These are phyloP conservation scores for Huiozyma naganishii DNA, from an alignment of 805 yeast genomes.

Conservation along the genomic window DNA sequence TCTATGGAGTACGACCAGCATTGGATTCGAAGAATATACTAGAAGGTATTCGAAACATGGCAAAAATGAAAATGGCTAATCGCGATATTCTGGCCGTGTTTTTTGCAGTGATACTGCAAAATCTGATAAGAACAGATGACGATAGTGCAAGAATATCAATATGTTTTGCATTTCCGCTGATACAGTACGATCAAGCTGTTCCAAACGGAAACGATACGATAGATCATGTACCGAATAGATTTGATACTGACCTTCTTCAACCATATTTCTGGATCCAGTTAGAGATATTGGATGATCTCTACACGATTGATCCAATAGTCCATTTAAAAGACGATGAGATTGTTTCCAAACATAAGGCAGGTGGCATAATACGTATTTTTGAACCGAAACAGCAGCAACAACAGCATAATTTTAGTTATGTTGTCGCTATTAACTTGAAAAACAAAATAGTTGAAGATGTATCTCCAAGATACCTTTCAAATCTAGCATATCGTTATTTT, in stretches of 20 bases:
- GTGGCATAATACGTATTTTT: neutral
- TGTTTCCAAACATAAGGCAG: conserved; percentile 3
- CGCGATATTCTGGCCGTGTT: conserved; percentile 17
- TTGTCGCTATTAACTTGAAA: conserved; percentile 8
- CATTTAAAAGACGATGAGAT: conserved; percentile 10
- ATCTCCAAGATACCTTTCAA: conserved; percentile 16
- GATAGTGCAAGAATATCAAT: conserved; percentile 4
- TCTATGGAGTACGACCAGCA: conserved; percentile 14
- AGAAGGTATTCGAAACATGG: conserved; percentile 11
- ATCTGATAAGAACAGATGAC: conserved; percentile 5
- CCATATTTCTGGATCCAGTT: conserved; percentile 23
- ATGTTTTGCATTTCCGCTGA: conserved; percentile 19
- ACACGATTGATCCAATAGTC: conserved; percentile 19
- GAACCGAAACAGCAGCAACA: conserved; percentile 4
- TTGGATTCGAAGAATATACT: conserved; percentile 1
- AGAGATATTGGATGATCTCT: conserved; percentile 4
- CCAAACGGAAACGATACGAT: neutral
- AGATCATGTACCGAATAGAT: conserved; percentile 12
- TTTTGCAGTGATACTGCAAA: conserved; percentile 14
- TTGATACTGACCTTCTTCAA: conserved; percentile 18
- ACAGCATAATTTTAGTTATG: conserved; percentile 12
- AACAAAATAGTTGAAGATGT: conserved; percentile 9
- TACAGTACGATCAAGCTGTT: conserved; percentile 5
- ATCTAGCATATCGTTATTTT: conserved; percentile 13
- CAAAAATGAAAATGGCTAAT: conserved; percentile 13